Conservation (phyloP, 192 early-diverging fungal species). For the Jimgerdemannia lactiflua region DNA sequence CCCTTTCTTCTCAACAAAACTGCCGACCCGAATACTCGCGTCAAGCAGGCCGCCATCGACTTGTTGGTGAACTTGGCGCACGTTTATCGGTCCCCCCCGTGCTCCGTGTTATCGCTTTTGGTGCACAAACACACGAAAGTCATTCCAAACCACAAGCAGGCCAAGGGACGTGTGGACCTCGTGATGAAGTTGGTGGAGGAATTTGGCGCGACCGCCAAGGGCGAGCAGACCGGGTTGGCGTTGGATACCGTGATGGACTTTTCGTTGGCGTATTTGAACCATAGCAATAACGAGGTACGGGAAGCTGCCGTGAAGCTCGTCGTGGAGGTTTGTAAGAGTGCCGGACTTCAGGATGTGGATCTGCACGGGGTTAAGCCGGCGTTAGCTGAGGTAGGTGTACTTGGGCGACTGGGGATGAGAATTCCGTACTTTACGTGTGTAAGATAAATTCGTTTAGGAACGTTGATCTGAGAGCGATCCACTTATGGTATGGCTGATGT, state of each 20-base stretch:
- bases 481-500: no score
- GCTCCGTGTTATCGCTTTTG: constrained; percentile 45
- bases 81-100: constrained; percentile 24
- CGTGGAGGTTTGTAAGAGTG: constrained; percentile 39
- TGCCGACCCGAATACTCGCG: no score
- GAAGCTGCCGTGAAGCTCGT: constrained; percentile 54
- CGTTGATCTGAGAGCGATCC: no score
- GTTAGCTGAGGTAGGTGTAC: no score
- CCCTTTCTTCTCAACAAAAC: no score
- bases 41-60: no score
- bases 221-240: constrained; percentile 23
- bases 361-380: no score
- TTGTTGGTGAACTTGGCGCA: no score
- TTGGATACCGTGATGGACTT: constrained; percentile 50
- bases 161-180: constrained; percentile 53
- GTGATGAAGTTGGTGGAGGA: constrained; percentile 42
- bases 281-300: constrained; percentile 60
- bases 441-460: no score
- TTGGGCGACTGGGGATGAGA: no score
- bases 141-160: constrained; percentile 42
- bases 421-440: no score
- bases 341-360: no score
- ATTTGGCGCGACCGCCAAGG: constrained; percentile 37
- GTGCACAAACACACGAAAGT: constrained; percentile 43
- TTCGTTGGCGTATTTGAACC: constrained; percentile 48